A percentile compares a stretch with the other conserved stretches of the same genome.
phyloP scores from a whole-genome alignment of 306 rosid genomes.

The Quercus wislizeni region DNA sequence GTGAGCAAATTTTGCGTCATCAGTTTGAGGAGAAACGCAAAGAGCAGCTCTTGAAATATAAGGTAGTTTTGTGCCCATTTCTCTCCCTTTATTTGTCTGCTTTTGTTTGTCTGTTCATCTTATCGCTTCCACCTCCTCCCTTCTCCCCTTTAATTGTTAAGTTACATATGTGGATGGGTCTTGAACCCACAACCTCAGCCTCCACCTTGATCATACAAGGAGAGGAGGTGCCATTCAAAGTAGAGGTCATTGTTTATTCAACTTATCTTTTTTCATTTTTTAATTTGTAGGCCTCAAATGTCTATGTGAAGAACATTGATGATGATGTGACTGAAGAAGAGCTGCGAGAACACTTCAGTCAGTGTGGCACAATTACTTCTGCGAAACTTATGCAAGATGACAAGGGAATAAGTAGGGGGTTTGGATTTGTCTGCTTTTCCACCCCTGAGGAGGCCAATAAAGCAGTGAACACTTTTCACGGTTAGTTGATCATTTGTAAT shows the following conservation, averaged over 20 bases:
- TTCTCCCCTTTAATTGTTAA: too few relatives aligned
- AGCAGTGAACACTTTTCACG: constrained; percentile 80
- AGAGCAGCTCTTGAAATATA: constrained; percentile 62
- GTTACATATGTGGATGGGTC: too few relatives aligned
- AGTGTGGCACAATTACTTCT: constrained; percentile 81
- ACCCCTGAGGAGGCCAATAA: constrained; percentile 81
- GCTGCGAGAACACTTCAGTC: constrained; percentile 57
- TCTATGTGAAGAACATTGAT: constrained; percentile 86
- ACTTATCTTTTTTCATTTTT: constrained; percentile 18
- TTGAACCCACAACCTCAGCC: too few relatives aligned
- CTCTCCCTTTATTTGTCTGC: neutral
- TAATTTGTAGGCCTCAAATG: constrained; percentile 63
- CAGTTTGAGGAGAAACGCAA: constrained; percentile 78
- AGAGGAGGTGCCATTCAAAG: too few relatives aligned
- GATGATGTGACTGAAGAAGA: constrained; percentile 68
- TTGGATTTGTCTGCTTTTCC: constrained; percentile 90
- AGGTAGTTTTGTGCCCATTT: constrained; percentile 37
- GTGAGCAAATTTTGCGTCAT: constrained; percentile 60
- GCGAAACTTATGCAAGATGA: constrained; percentile 75
- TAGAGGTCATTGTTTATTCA: constrained; percentile 1
- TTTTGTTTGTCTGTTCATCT: neutral
- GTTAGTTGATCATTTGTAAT: constrained; percentile 36
- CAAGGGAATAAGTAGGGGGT: constrained; percentile 79
- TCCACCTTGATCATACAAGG: too few relatives aligned
- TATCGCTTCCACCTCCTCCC: too few relatives aligned